phyloP scores from a whole-genome alignment of 2,329 filamentous ascomycete species.

The Beauveria sp. region DNA sequence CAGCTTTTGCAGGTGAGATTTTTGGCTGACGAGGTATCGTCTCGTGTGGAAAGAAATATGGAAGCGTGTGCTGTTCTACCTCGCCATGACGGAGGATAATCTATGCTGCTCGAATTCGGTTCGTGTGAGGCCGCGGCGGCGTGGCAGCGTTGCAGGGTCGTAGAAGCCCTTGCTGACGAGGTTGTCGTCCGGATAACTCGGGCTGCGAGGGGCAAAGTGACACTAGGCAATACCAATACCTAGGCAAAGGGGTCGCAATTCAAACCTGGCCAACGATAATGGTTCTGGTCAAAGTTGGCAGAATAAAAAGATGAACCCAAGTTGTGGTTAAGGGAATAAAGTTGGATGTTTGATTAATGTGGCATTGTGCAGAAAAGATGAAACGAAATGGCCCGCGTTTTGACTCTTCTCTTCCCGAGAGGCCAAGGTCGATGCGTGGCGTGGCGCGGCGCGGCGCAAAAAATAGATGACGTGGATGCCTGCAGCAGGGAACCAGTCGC shows the following conservation, averaged over 20 bases:
- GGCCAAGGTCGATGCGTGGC: neutral
- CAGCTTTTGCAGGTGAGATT: neutral
- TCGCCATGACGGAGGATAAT: neutral
- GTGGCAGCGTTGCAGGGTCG: neutral
- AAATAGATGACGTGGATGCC: neutral
- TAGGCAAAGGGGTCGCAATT: too few species aligned
- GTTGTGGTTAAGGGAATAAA: too few species aligned
- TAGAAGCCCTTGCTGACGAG: neutral
- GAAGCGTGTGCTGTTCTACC: neutral
- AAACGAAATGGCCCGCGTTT: neutral
- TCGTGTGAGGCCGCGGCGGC: neutral
- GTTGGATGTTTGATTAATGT: too few species aligned
- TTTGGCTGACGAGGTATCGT: too few species aligned
- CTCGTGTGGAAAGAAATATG: neutral
- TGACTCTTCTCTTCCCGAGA: neutral
- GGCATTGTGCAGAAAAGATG: neutral
- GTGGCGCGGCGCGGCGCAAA: neutral
- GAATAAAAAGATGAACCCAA: too few species aligned
- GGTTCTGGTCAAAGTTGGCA: too few species aligned
- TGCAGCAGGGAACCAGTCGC: neutral
- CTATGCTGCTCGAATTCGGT: neutral
- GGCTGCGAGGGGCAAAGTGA: neutral
- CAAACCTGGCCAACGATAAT: too few species aligned
- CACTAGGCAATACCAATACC: too few species aligned
- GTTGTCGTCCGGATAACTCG: neutral